Base-by-base conservation (phyloP, 2,329 filamentous ascomycete species). In the Talaromyces albobiverticillius region DNA sequence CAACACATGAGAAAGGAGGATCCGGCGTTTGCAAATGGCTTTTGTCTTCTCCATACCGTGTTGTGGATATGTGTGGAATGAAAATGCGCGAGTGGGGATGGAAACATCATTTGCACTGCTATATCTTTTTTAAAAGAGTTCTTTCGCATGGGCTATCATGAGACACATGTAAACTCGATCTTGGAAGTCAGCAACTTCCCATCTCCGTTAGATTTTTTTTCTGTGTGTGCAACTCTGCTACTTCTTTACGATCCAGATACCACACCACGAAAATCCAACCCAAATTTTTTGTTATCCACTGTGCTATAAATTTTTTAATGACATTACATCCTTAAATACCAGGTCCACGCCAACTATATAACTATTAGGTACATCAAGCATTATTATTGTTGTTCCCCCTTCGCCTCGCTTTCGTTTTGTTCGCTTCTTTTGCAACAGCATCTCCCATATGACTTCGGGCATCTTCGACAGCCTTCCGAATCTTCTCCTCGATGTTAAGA, bases 91-190 rank as follows among this genome's bases (percentile, higher is more conserved):
- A 53, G 55, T 42, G 59, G 66, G 67, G 63, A 64, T 64, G 65
- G 58, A 62, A 61, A 23, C 48, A 51, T 55, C 53, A 51, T 55
- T 55, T 55, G 53, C 53, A 55, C 42, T 55, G 48, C 53, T 55
- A 25, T 46, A 10, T 46, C 41, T 40, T 55, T 55, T 51, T 47
- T 34, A 34, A 48, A 46, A 47, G 53, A 46, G 31, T 51, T 46
- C 41, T 50, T 50, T 55, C 53, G 48, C 42, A 47, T 47, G 51
- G 51, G 43, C 63, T 63, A 43, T 69, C 62, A 71, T 70, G 69
- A 56, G 54, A 71, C 67, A 65, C 64, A 70, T 72, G 69, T 72
- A 72, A 56, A 68, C 64, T 71, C 66, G 63, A 68, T 64, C 64
- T 63, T 40, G 53, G 53, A 51, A 51, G 53, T 55, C 42, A 51